phyloP scores from a whole-genome alignment of 2,329 filamentous ascomycete genomes.

The Epichloe elymi region DNA sequence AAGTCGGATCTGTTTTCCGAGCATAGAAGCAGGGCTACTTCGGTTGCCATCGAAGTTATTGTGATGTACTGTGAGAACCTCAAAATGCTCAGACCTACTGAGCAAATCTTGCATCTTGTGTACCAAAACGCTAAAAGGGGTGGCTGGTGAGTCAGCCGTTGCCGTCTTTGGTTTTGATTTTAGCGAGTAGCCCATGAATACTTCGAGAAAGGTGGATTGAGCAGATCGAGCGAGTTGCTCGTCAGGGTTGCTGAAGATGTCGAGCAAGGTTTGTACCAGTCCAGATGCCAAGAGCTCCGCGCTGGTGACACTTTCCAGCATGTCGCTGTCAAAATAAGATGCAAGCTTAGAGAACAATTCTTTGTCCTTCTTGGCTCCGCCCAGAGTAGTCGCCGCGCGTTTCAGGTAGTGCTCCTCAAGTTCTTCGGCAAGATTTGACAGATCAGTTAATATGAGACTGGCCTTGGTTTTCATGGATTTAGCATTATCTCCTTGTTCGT shows the following conservation, averaged over 20 bases:
- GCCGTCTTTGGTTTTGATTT: constrained; percentile 52
- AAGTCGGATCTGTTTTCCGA: constrained; percentile 87
- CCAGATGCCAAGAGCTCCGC: constrained; percentile 86
- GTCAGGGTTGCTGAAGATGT: constrained; percentile 64
- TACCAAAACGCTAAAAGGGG: constrained; percentile 80
- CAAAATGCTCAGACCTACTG: constrained; percentile 94
- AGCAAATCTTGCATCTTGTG: constrained; percentile 92
- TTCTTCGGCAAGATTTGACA: constrained; percentile 58
- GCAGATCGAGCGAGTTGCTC: constrained; percentile 50
- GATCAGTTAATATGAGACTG: constrained; percentile 55
- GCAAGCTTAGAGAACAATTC: constrained; percentile 64
- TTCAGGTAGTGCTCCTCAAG: constrained; percentile 59
- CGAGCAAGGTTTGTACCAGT: constrained; percentile 70
- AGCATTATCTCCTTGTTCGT: constrained; percentile 63
- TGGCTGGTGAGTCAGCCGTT: constrained; percentile 55
- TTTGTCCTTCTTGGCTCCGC: constrained; percentile 33
- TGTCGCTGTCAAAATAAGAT: constrained; percentile 75
- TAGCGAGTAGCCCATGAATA: constrained; percentile 73
- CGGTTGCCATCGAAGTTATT: constrained; percentile 83
- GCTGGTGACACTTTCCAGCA: constrained; percentile 86
- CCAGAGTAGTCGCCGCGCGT: constrained; percentile 31
- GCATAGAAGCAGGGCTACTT: constrained; percentile 86
- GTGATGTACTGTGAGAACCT: constrained; percentile 89
- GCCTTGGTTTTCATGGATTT: constrained; percentile 70
- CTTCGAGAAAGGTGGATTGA: constrained; percentile 72